Base-by-base conservation (phyloP, 129 eudicot genomes). In the Smallanthus sonchifolius region DNA sequence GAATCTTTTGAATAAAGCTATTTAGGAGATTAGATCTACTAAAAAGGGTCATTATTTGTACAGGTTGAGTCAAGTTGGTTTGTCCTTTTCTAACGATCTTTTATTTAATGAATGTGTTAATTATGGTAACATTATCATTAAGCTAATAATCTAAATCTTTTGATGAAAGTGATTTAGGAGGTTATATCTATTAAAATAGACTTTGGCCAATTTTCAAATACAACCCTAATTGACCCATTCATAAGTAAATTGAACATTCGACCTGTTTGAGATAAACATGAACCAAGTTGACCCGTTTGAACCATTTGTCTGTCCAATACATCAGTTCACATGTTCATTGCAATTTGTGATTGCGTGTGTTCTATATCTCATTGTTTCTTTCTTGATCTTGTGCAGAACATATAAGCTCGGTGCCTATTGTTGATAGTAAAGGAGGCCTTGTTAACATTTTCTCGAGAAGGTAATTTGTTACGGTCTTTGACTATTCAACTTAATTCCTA, bases 401-500 rank as follows among this genome's bases (percentile, higher is more conserved):
- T 57, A 69, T 87, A 77, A 87, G 92, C 76, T 81, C 92, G 7
- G 55, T 82, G 17, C 92, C 92, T 65, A 75, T 87, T 43, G 85
- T 82, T 76, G 89, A 82, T 79, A 83, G 62, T 16, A 67, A 72
- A 20, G 89, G 87, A 8, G 77, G 62, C 67, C 74, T 87, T 49
- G 66, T 84, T 24, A 72, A 82, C 80, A 55, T 87, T 47, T 87
- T 82, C 75, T 74, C 86, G 24, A 65, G 89, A 72, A 84, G 92
- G 92, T 87, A 82, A 63, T 69, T 35, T 34, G 43, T 72, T 72
- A 55, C 43, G 14, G 4, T 5, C 66, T 72, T 70, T 11, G 37
- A 70, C 64, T 20, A 10, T 35, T 72, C 4, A 39, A 55, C 10
- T 15, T n/a, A 36, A 11, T 43, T 14, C 49, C 32, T 37, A 16